Base-by-base conservation (phyloP, 192 early-diverging fungal species). In the Backusella circina region DNA sequence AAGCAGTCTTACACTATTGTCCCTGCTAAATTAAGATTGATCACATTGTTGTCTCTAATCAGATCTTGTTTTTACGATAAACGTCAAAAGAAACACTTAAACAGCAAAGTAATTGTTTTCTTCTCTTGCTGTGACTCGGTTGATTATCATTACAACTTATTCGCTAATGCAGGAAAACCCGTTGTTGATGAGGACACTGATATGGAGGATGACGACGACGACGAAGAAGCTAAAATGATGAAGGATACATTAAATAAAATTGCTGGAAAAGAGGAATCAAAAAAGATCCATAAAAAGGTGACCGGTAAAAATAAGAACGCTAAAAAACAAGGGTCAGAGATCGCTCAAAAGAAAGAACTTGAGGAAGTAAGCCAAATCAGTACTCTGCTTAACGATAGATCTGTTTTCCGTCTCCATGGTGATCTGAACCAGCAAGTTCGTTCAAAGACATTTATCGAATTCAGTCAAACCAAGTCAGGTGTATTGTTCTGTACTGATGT, bases 401-500 rank as follows among this genome's bases (percentile, higher is more conserved):
- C 79, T 26, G 76, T 98, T 39, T 97, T 88, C 84, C 88, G 94
- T 64, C 89, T 99, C 26, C 96, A 98, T 78, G 98, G 97, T 33
- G 92, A 93, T 66, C 85, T 98, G 78, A 85, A 90, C 18, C 97
- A 98, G 81, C 83, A 86, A 39, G 84, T 88, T 21, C 94, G 98
- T 61, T 90, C 91, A 0, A 86, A 90, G 33, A 92, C 93, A 2
- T 97, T 91, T 80, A 77, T 83, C 12, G 86, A 86, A 71, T 97
- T 97, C 79, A 87, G 89, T 36, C 81, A 86, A 51, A 65, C 86
- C 13, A 41, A 83, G 10, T 85, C 86, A n/a, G 90, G 93, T 38
- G 85, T 99, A 21, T 84, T 99, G 31, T 88, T 99, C 78, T 96
- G 94, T 71, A 99, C 98, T 1, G 97, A 98, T 83, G 96, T 99